Evolutionary conservation across 192 early-diverging fungal species (phyloP).

Genomic region (Coemansia sp.): DNA sequence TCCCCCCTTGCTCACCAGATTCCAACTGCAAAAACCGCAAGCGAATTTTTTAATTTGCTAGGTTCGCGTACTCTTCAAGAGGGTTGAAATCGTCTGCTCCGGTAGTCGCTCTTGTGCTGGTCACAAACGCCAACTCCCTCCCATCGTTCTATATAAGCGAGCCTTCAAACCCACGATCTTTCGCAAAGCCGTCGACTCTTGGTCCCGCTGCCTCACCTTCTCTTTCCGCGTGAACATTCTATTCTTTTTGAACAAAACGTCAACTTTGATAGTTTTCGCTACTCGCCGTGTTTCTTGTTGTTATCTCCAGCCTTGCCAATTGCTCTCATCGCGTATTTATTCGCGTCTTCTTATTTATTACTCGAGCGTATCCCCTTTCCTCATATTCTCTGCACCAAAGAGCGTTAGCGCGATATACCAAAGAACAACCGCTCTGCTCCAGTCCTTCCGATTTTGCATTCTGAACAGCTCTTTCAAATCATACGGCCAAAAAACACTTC

Average conservation of each 20-base stretch:
- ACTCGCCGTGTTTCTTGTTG: neutral
- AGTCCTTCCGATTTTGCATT: neutral
- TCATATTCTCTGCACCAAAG: too few species aligned
- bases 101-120: neutral
- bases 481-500: neutral
- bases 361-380: neutral
- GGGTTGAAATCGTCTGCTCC: neutral
- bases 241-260: neutral
- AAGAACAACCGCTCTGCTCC: neutral
- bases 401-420: too few species aligned
- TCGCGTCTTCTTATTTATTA: neutral
- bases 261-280: neutral
- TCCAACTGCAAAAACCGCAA: conserved; percentile 2
- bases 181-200: neutral
- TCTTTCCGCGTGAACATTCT: neutral
- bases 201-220: neutral
- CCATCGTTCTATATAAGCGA: neutral
- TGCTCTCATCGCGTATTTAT: neutral
- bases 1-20: neutral
- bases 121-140: neutral
- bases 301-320: neutral
- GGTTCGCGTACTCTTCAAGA: neutral
- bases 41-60: neutral
- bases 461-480: neutral
- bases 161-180: neutral